A percentile compares a stretch with the other conserved stretches of the same genome.
Evolutionary conservation across 352 stramenopile species (phyloP).

Genomic region (Phytophthora litchii): DNA sequence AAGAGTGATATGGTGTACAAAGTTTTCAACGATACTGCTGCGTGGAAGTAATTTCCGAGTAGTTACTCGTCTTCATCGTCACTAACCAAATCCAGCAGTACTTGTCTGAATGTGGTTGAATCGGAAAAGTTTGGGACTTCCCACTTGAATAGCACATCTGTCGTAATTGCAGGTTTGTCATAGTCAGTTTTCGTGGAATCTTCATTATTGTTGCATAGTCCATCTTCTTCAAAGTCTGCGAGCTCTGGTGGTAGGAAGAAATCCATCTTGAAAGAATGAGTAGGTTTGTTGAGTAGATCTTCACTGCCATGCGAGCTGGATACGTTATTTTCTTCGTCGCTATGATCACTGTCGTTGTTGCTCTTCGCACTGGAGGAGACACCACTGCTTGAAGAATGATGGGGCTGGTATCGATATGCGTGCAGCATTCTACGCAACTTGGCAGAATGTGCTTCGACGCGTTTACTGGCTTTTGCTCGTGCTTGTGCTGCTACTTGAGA

Average conservation of each 20-base stretch:
- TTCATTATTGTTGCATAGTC: conserved; percentile 28
- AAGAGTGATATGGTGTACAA: conserved; percentile 31
- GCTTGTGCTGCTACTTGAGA: conserved; percentile 52
- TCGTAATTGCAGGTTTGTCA: neutral
- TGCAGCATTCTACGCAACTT: conserved; percentile 44
- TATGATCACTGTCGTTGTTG: conserved; percentile 29
- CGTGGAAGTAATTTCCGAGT: conserved; percentile 8
- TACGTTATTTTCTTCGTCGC: conserved; percentile 14
- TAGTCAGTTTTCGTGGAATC: neutral
- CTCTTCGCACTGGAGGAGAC: conserved; percentile 6
- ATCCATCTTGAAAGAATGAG: conserved; percentile 10
- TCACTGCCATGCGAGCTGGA: neutral
- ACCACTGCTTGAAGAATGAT: conserved; percentile 8
- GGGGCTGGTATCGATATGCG: conserved; percentile 23
- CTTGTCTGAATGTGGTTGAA: conserved; percentile 11
- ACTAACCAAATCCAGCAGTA: conserved; percentile 37
- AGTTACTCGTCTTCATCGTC: conserved; percentile 37
- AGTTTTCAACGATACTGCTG: conserved; percentile 15
- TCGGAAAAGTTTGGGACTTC: conserved; percentile 28
- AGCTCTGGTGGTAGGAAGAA: conserved; percentile 48
- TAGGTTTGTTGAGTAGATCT: neutral
- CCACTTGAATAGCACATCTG: conserved; percentile 30
- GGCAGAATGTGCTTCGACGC: conserved; percentile 36
- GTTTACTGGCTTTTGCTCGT: conserved; percentile 50
- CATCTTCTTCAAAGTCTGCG: conserved; percentile 69